phyloP scores from a whole-genome alignment of 495 filamentous ascomycete species.

The Mytilinidion resinicola region DNA sequence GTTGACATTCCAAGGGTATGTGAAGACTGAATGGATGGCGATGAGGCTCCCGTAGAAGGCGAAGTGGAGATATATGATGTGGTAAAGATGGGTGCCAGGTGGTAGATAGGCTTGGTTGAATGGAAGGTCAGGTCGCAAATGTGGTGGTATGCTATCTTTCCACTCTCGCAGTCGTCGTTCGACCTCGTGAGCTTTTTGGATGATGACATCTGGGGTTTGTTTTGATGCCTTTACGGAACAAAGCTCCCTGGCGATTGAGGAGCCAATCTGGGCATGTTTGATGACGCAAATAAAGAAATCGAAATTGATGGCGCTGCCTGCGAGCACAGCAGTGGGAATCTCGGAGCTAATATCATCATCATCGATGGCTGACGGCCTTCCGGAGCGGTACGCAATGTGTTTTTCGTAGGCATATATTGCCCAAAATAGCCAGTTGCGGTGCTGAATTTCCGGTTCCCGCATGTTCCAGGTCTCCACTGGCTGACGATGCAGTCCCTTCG shows the following conservation, averaged over 20 bases:
- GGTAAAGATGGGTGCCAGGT: neutral
- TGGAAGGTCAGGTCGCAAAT: neutral
- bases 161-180: neutral
- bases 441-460: neutral
- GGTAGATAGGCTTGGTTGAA: neutral
- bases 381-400: constrained; percentile 8
- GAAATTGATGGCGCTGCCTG: neutral
- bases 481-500: constrained; percentile 19
- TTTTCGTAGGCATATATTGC: constrained; percentile 14
- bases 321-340: neutral
- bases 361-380: constrained; percentile 14
- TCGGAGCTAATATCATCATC: constrained; percentile 16
- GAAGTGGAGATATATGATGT: constrained; percentile 1
- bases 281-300: neutral
- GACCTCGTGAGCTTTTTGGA: neutral
- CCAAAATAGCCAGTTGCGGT: constrained; percentile 18
- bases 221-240: neutral
- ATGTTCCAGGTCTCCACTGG: constrained; percentile 4
- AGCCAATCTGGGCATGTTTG: neutral
- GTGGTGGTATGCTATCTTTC: neutral
- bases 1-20: neutral
- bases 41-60: neutral
- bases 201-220: neutral
- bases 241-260: neutral
- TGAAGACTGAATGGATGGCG: constrained; percentile 5